Evolutionary conservation across 371 early-diverging fungal species (phyloP).

Genomic region (Blastocladiella emersonii): DNA sequence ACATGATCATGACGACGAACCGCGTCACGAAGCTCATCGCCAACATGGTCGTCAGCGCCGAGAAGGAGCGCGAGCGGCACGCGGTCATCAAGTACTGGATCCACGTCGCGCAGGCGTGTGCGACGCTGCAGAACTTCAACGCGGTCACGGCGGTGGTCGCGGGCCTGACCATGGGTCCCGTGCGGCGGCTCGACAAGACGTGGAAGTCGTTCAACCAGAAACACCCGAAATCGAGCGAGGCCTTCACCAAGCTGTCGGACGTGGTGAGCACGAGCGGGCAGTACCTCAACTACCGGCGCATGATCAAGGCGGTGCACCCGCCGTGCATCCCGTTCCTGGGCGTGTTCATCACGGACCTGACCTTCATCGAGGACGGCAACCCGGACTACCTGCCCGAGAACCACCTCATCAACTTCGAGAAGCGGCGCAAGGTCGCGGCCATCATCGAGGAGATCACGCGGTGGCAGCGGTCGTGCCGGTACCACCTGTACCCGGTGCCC

Average conservation of each 20-base stretch:
- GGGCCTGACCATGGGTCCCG: slow-evolving; percentile 30
- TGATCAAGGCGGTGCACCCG: slow-evolving; percentile 22
- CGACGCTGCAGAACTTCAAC: slow-evolving; percentile 33
- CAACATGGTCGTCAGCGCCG: slow-evolving; percentile 17
- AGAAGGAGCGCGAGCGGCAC: slow-evolving; percentile 19
- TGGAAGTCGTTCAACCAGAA: slow-evolving; percentile 18
- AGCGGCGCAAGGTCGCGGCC: slow-evolving; percentile 28
- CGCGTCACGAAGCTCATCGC: slow-evolving; percentile 28
- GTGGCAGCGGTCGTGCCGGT: slow-evolving; percentile 13
- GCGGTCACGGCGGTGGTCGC: slow-evolving; percentile 34
- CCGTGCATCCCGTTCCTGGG: slow-evolving; percentile 36
- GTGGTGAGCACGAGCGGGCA: slow-evolving; percentile 33
- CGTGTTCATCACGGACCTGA: slow-evolving; percentile 36
- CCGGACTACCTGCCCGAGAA: slow-evolving; percentile 30
- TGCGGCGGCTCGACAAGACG: slow-evolving; percentile 27
- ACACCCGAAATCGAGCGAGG: slow-evolving; percentile 22
- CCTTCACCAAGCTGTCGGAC: slow-evolving; percentile 19
- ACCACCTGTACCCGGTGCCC: neutral
- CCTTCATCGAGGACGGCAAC: slow-evolving; percentile 39
- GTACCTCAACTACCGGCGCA: slow-evolving; percentile 35
- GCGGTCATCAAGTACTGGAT: slow-evolving; percentile 26
- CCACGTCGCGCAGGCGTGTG: slow-evolving; percentile 30
- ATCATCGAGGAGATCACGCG: slow-evolving; percentile 25
- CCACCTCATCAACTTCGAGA: slow-evolving; percentile 34
- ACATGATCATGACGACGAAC: slow-evolving; percentile 35